A percentile compares a stretch with the other conserved stretches of the same genome.
phyloP scores from a whole-genome alignment of 306 rosid genomes.

The Acmispon strigosus region DNA sequence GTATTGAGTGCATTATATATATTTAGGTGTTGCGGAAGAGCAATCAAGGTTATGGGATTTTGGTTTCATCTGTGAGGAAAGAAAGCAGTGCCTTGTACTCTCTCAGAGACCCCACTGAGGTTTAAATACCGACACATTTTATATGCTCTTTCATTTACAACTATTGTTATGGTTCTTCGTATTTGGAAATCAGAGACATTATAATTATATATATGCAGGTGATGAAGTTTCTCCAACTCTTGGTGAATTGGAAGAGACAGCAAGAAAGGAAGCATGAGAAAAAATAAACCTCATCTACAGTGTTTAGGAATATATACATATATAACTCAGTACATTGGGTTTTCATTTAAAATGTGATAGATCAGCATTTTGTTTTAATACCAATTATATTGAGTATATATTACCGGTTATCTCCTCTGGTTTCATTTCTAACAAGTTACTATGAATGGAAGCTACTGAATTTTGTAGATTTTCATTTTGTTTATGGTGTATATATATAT shows the following conservation, averaged over 20 bases:
- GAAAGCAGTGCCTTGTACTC: conserved; percentile 80
- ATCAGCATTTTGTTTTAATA: too few species aligned
- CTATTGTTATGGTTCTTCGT: not conserved
- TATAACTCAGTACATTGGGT: not conserved
- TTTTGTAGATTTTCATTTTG: too few species aligned
- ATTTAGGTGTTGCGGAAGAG: conserved; percentile 55
- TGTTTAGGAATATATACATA: not conserved
- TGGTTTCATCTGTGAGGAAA: conserved; percentile 68
- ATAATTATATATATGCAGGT: conserved; percentile 45
- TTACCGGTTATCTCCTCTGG: too few species aligned
- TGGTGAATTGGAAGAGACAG: conserved; percentile 58
- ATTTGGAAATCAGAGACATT: not conserved
- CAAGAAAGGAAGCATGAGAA: conserved; percentile 13
- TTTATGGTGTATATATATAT: too few species aligned
- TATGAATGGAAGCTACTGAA: too few species aligned
- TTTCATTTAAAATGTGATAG: not conserved
- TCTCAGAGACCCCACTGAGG: conserved; percentile 73
- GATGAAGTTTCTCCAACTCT: conserved; percentile 67
- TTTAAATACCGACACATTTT: conserved; percentile 10
- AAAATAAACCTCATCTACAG: not conserved
- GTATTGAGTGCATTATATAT: not conserved
- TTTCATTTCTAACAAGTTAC: too few species aligned
- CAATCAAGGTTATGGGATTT: conserved; percentile 67
- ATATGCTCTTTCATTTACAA: not conserved
- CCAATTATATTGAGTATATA: too few species aligned